Evolutionary conservation across 805 yeast genomes (phyloP).

Genomic region (Wickerhamomyces rabaulensis): DNA sequence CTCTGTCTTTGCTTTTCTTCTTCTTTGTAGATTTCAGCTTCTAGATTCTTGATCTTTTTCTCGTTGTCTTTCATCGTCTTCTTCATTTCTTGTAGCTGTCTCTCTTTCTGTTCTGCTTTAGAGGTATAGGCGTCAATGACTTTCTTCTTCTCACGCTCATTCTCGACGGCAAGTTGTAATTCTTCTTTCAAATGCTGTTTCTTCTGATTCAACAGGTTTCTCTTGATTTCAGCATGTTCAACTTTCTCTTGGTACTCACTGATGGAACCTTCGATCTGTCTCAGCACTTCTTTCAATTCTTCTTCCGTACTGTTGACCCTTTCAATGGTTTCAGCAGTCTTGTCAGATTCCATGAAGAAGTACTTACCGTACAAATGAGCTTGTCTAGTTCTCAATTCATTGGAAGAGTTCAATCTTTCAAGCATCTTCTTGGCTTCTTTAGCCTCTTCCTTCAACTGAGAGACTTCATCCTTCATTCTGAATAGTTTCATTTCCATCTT

Average conservation of each 20-base stretch:
- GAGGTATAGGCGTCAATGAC: constrained; percentile 2
- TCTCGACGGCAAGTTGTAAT: constrained; percentile 17
- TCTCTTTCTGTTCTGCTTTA: constrained; percentile 14
- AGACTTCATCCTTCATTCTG: constrained; percentile 33
- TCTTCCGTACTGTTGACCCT: constrained; percentile 10
- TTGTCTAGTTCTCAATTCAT: constrained; percentile 34
- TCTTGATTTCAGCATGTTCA: background rate
- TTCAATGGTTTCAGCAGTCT: constrained; percentile 4
- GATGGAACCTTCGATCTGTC: constrained; percentile 5
- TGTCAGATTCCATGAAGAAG: constrained; percentile 40
- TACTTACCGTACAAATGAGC: constrained; percentile 41
- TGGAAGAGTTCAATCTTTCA: constrained; percentile 34
- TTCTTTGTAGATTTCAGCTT: constrained; percentile 16
- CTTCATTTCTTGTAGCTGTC: constrained; percentile 15
- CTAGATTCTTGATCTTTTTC: constrained; percentile 15
- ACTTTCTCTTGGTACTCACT: constrained; percentile 2
- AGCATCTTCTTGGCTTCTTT: constrained; percentile 38
- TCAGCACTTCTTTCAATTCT: constrained; percentile 8
- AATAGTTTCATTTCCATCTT: constrained; percentile 36
- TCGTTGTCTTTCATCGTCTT: constrained; percentile 13
- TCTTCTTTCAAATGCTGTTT: constrained; percentile 6
- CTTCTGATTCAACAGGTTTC: constrained; percentile 5
- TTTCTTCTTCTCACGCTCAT: constrained; percentile 8
- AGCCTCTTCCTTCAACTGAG: constrained; percentile 33
- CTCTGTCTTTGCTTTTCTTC: constrained; percentile 25